Percentiles rank a stretch among this genome's conserved stretches.
Conservation (phyloP, 1,284 basidiomycete genomes). For the Ceratorhiza oryzae-sativae region DNA sequence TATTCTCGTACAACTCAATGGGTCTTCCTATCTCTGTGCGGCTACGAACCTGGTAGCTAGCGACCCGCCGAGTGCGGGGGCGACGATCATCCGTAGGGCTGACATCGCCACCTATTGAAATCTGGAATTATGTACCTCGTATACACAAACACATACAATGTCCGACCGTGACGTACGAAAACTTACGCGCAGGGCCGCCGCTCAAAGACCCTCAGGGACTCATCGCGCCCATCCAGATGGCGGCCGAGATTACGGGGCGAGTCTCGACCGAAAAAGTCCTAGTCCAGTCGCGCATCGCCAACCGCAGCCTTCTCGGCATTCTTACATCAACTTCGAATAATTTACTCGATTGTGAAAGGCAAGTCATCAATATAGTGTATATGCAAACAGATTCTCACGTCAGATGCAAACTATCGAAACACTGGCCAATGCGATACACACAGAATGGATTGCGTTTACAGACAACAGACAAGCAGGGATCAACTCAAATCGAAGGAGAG, state of each 20-base stretch:
- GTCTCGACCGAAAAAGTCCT: background rate
- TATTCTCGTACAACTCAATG: background rate
- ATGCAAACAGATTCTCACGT: background rate
- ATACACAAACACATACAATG: background rate
- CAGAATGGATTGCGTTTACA: constrained; percentile 22
- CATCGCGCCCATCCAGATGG: background rate
- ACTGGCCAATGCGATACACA: background rate
- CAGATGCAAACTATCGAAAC: background rate
- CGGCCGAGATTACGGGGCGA: background rate
- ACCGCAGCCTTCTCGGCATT: constrained; percentile 4
- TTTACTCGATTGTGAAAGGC: background rate
- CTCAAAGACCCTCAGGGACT: background rate
- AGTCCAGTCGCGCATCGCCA: background rate
- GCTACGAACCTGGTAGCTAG: background rate
- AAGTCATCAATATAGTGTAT: background rate
- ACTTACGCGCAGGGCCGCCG: background rate
- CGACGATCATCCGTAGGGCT: background rate
- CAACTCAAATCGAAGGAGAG: constrained; percentile 13
- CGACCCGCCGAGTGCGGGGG: background rate
- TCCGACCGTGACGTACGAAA: background rate
- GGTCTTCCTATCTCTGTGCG: background rate
- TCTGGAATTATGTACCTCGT: background rate
- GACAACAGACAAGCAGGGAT: constrained; percentile 8
- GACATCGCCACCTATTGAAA: background rate
- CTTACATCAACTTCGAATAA: constrained; percentile 21